These are phyloP conservation scores for Rhizomucor pusillus DNA, from an alignment of 371 early-diverging fungal genomes.

Conservation along the genomic window DNA sequence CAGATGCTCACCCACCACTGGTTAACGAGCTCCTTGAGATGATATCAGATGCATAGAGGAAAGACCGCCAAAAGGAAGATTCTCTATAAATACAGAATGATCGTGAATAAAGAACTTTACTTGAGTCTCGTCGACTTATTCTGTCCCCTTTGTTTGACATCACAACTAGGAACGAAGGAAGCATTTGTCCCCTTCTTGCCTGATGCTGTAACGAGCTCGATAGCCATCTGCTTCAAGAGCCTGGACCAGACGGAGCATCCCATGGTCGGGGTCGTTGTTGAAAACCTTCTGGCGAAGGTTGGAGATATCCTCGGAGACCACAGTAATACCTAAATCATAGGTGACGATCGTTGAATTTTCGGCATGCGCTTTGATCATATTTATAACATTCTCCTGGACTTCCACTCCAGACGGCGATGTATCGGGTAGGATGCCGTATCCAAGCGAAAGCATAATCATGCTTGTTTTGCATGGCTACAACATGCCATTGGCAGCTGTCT, in stretches of 20 bases:
- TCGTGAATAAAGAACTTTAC: no score
- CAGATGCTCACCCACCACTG: no score
- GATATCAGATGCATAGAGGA: no score
- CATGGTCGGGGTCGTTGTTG: not conserved
- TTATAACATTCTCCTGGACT: not conserved
- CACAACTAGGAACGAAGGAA: not conserved
- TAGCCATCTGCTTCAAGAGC: not conserved
- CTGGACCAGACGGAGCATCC: not conserved
- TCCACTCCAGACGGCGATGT: not conserved
- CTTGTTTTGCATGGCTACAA: not conserved
- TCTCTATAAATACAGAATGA: no score
- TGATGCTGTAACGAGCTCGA: not conserved
- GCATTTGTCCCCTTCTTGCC: not conserved
- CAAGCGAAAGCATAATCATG: not conserved
- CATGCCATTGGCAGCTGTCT: not conserved
- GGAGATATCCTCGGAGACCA: not conserved
- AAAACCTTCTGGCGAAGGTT: not conserved
- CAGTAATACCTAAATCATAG: not conserved
- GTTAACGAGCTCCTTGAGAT: no score
- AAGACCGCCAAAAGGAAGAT: no score
- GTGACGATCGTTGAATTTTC: not conserved
- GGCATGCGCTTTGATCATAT: not conserved
- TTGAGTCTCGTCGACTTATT: no score
- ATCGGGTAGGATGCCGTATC: not conserved
- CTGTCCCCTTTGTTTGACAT: no score